Percentiles rank a stretch among this genome's conserved stretches.
Conservation (phyloP, 2,329 filamentous ascomycete genomes). For the Penicillium brasilianum region DNA sequence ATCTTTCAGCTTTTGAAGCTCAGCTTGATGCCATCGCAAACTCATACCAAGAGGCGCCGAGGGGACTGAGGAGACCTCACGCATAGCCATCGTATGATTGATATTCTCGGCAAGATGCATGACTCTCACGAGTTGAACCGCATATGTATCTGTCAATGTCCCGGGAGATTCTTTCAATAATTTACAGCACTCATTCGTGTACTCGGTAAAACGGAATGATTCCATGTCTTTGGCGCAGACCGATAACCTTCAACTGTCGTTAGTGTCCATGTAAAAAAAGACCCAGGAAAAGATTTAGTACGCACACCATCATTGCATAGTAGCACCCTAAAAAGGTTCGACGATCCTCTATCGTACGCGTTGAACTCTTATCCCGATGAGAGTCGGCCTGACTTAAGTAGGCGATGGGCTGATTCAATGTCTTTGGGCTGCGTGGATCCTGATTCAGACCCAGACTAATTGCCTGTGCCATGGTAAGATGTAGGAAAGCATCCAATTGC, state of each 20-base stretch:
- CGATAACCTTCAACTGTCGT: constrained; percentile 21
- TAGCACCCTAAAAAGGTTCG: constrained; percentile 60
- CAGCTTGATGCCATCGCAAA: constrained; percentile 52
- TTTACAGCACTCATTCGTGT: constrained; percentile 58
- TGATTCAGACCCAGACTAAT: constrained; percentile 54
- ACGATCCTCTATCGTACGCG: constrained; percentile 58
- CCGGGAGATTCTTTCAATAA: constrained; percentile 54
- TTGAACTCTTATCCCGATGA: constrained; percentile 32
- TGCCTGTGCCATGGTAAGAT: constrained; percentile 55
- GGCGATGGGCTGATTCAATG: constrained; percentile 14
- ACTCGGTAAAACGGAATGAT: constrained; percentile 57
- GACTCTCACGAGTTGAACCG: constrained; percentile 56
- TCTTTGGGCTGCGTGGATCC: constrained; percentile 13
- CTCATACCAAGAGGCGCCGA: constrained; percentile 31
- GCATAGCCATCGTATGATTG: constrained; percentile 33
- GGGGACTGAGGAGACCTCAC: constrained; percentile 25
- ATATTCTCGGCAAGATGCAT: constrained; percentile 61
- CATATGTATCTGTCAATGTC: constrained; percentile 53
- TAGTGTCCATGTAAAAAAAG: background rate
- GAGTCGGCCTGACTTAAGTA: constrained; percentile 17
- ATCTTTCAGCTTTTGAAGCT: constrained; percentile 41
- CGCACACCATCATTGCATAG: constrained; percentile 61
- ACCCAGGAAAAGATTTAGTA: background rate
- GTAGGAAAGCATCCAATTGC: constrained; percentile 58
- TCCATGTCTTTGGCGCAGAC: constrained; percentile 52